Conservation (phyloP, 306 rosid genomes). For the Hippophae tibetana region DNA sequence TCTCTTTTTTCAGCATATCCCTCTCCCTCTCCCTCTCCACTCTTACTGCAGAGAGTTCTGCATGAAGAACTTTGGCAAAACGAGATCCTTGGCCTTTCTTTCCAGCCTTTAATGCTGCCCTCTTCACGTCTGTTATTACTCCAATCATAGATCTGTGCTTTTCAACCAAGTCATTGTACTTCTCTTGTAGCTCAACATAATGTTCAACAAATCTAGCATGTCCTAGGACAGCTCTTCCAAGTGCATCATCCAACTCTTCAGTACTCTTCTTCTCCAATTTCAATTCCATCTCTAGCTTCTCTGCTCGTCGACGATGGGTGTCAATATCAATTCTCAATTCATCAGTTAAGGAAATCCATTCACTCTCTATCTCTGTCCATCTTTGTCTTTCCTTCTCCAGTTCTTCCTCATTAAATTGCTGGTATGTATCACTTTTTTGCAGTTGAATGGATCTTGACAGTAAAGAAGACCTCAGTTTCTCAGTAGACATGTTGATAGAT, state of each 20-base stretch:
- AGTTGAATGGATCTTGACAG: slow-evolving; percentile 69
- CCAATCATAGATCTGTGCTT: slow-evolving; percentile 80
- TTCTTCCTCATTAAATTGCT: slow-evolving; percentile 42
- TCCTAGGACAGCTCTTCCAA: slow-evolving; percentile 73
- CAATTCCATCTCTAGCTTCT: slow-evolving; percentile 66
- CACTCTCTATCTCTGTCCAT: slow-evolving; percentile 98
- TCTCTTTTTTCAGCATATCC: slow-evolving; percentile 70
- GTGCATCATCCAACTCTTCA: slow-evolving; percentile 77
- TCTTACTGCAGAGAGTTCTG: slow-evolving; percentile 82
- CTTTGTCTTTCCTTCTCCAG: slow-evolving; percentile 68
- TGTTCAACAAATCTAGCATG: slow-evolving; percentile 90
- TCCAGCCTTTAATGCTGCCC: slow-evolving; percentile 76
- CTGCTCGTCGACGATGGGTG: slow-evolving; percentile 50
- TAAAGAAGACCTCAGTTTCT: slow-evolving; percentile 70
- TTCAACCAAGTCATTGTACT: slow-evolving; percentile 59
- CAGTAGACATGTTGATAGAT: slow-evolving; percentile 52
- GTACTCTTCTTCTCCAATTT: slow-evolving; percentile 60
- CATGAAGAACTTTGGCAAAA: slow-evolving; percentile 74
- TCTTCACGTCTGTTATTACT: slow-evolving; percentile 89
- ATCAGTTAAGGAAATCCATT: slow-evolving; percentile 92
- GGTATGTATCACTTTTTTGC: slow-evolving; percentile 39
- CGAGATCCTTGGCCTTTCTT: slow-evolving; percentile 69
- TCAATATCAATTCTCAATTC: slow-evolving; percentile 81
- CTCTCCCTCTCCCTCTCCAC: slow-evolving; percentile 88
- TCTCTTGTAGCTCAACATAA: slow-evolving; percentile 87